Percentiles rank a stretch among this genome's conserved stretches.
Conservation (phyloP, 306 rosid species). For the Prunus armeniaca region DNA sequence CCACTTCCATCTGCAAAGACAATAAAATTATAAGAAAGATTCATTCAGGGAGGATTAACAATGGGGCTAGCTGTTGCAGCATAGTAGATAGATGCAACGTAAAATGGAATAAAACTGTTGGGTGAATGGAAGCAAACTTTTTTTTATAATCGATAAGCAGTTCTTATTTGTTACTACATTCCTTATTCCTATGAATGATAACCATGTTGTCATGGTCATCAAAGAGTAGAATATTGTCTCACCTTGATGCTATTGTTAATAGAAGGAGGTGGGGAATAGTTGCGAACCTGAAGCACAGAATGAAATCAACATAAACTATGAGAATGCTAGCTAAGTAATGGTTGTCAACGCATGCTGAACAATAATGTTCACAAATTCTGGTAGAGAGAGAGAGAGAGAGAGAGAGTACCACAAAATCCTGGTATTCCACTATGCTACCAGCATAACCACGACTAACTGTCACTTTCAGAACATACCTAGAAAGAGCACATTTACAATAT, state of each 20-base stretch:
- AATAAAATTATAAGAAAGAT: slow-evolving; percentile 19
- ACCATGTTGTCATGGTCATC: background rate
- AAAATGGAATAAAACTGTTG: slow-evolving; percentile 12
- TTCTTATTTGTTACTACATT: background rate
- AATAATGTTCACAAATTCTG: background rate
- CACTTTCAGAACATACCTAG: slow-evolving; percentile 92
- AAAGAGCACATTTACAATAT: slow-evolving; percentile 24
- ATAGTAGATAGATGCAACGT: slow-evolving; percentile 17
- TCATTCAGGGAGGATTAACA: background rate
- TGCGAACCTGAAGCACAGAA: slow-evolving; percentile 70
- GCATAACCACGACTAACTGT: slow-evolving; percentile 93
- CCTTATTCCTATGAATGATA: background rate
- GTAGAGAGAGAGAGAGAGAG: background rate
- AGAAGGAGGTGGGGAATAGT: slow-evolving; percentile 78
- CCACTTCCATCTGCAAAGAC: slow-evolving; percentile 91
- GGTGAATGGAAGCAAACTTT: slow-evolving; percentile 3
- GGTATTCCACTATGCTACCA: slow-evolving; percentile 90
- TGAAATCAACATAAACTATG: slow-evolving; percentile 17
- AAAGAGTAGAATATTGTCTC: slow-evolving; percentile 25
- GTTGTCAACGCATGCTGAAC: background rate
- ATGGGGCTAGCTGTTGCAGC: slow-evolving; percentile 14
- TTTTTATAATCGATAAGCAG: background rate
- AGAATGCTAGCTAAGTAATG: slow-evolving; percentile 9
- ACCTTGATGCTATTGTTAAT: slow-evolving; percentile 99
- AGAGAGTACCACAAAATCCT: slow-evolving; percentile 79